Evolutionary conservation across 2,329 filamentous ascomycete genomes (phyloP).

Genomic region (Bipolaris bicolor): DNA sequence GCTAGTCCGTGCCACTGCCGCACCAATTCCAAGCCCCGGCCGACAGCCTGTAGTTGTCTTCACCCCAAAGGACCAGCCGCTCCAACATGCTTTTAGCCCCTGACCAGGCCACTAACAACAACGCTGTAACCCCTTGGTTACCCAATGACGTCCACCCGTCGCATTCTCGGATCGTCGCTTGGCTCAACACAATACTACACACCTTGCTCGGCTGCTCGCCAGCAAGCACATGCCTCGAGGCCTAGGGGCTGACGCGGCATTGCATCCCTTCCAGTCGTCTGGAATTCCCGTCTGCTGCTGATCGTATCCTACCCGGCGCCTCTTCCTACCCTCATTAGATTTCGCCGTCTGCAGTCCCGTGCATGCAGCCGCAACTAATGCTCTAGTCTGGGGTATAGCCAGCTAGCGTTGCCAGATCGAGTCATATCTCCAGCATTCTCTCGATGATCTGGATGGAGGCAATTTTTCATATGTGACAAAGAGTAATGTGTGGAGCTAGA

Average conservation of each 20-base stretch:
- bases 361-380: constrained; percentile 12
- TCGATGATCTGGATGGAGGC: constrained; percentile 19
- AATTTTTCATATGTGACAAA: constrained; percentile 32
- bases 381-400: constrained; percentile 16
- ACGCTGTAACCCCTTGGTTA: constrained; percentile 25
- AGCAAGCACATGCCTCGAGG: not conserved
- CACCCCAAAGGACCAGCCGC: constrained; percentile 26
- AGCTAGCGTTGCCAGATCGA: constrained; percentile 17
- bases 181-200: constrained; percentile 29
- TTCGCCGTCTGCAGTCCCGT: constrained; percentile 6
- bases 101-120: constrained; percentile 19
- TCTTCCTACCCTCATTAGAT: constrained; percentile 9
- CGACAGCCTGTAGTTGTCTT: constrained; percentile 24
- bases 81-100: constrained; percentile 26
- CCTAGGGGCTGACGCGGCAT: constrained; percentile 2
- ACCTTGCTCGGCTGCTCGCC: constrained; percentile 7
- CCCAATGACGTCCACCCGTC: constrained; percentile 25
- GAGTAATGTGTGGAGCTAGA: constrained; percentile 13
- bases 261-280: constrained; percentile 3
- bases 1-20: constrained; percentile 28
- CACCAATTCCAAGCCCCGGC: constrained; percentile 22
- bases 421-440: constrained; percentile 22
- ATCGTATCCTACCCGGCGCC: not conserved
- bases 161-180: constrained; percentile 11
- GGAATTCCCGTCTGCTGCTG: not conserved